These are phyloP conservation scores for Pseudonitzschia pungens DNA, from an alignment of 108 stramenopile genomes.

Conservation along the genomic window DNA sequence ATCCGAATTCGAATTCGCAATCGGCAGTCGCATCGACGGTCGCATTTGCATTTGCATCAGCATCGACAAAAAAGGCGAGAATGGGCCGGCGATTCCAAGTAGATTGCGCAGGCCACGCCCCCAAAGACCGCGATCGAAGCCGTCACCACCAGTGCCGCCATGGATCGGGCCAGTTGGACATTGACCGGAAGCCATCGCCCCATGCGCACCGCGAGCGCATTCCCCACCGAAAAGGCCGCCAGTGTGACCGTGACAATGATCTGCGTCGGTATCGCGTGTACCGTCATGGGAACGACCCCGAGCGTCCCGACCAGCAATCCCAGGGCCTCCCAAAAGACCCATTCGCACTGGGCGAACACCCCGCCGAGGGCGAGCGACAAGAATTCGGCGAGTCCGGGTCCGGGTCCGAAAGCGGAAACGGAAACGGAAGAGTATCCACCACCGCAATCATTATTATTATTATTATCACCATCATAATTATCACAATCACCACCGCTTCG, in stretches of 20 bases:
- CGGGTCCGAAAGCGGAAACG: background rate
- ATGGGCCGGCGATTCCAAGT: no score
- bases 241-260: constrained; percentile 23
- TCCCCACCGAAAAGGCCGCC: no score
- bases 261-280: constrained; percentile 47
- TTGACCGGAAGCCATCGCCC: constrained; percentile 28
- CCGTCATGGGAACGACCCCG: constrained; percentile 39
- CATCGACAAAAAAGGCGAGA: no score
- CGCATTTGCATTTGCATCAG: no score
- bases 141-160: constrained; percentile 12
- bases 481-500: background rate
- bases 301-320: constrained; percentile 42
- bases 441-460: no score
- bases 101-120: constrained; percentile 18
- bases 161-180: constrained; percentile 19
- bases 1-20: background rate
- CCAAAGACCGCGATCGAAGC: constrained; percentile 1
- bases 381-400: constrained; percentile 26
- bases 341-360: constrained; percentile 37
- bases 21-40: constrained; percentile 3
- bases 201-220: constrained; percentile 27
- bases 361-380: constrained; percentile 35
- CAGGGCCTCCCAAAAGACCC: constrained; percentile 45
- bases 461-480: background rate
- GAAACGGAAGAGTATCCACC: no score